Evolutionary conservation across 805 yeast genomes (phyloP).

Genomic region (Candida verbasci): DNA sequence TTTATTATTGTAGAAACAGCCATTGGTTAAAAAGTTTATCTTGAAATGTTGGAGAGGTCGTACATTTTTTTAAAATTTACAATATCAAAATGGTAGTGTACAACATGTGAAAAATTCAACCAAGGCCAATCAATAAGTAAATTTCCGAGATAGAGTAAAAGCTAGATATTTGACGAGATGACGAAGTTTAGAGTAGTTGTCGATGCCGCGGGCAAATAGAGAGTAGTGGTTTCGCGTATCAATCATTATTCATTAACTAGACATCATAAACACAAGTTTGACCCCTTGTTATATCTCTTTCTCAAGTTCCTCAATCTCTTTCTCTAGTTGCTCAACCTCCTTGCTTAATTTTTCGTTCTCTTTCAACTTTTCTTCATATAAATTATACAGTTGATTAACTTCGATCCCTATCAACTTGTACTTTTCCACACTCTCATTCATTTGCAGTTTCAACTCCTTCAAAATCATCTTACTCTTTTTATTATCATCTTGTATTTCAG

Average conservation of each 20-base stretch:
- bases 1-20: slow-evolving; percentile 5
- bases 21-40: slow-evolving; percentile 1
- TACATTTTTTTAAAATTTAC: not conserved
- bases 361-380: not conserved
- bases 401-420: slow-evolving; percentile 26
- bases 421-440: slow-evolving; percentile 21
- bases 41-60: not conserved
- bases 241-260: too few relatives aligned
- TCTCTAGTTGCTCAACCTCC: not conserved
- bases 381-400: slow-evolving; percentile 9
- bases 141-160: too few relatives aligned
- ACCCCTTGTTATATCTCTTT: not conserved
- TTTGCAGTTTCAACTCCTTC: slow-evolving; percentile 21
- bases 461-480: slow-evolving; percentile 18
- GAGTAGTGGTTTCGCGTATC: too few relatives aligned
- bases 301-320: not conserved
- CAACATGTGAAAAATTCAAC: not conserved
- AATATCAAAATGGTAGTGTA: not conserved
- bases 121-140: not conserved
- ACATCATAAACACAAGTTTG: too few relatives aligned
- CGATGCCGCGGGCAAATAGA: too few relatives aligned
- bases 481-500: slow-evolving; percentile 18
- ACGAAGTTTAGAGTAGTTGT: too few relatives aligned
- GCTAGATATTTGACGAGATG: too few relatives aligned
- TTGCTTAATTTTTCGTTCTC: not conserved